Evolutionary conservation across 305 asterid genomes (phyloP).

Genomic region (Fraxinus platypoda): DNA sequence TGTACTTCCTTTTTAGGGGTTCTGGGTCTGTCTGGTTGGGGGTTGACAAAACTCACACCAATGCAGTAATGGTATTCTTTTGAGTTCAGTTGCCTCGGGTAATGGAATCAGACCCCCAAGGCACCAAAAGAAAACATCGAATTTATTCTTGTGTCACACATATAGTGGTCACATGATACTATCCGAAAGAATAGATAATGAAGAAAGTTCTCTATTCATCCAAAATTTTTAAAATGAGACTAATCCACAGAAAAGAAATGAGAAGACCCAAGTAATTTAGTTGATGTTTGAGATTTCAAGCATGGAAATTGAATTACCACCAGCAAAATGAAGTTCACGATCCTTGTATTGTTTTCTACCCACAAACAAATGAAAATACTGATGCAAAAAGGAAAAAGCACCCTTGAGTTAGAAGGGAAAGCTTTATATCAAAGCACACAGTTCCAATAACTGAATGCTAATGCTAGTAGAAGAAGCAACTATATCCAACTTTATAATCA

Average conservation of each 20-base stretch:
- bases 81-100: background rate
- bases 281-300: background rate
- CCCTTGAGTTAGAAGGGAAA: background rate
- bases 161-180: background rate
- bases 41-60: background rate
- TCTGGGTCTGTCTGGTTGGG: background rate
- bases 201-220: background rate
- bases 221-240: background rate
- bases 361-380: background rate
- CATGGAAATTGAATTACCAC: background rate
- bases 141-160: background rate
- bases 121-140: background rate
- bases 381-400: background rate
- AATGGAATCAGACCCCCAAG: background rate
- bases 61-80: background rate
- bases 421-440: background rate
- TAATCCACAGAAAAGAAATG: background rate
- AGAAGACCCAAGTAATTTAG: background rate
- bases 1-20: background rate
- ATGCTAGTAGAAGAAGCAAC: conserved; percentile 3
- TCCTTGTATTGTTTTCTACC: background rate
- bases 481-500: background rate
- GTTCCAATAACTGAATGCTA: conserved; percentile 5
- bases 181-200: background rate
- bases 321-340: background rate